A percentile compares a stretch with the other conserved stretches of the same genome.
Conservation (phyloP, 345 rosid species). For the Boechera divaricarpa region DNA sequence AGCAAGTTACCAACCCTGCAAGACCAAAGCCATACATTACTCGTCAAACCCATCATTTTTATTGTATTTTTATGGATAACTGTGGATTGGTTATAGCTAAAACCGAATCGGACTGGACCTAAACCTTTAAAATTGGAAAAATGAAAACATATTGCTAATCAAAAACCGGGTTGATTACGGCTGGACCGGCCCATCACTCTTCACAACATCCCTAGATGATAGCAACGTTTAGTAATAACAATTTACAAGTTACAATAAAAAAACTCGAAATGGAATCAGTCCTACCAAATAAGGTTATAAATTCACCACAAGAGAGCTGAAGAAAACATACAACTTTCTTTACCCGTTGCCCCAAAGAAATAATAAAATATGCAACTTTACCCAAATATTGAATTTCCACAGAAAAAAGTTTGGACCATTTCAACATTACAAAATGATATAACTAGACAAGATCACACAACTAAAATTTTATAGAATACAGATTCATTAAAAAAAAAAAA, state of each 20-base stretch:
- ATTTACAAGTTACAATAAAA: background rate
- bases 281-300: constrained; percentile 6
- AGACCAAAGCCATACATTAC: background rate
- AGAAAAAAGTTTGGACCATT: constrained; percentile 26
- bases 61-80: too few species aligned
- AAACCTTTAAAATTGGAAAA: background rate
- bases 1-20: background rate
- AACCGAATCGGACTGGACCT: background rate
- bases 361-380: constrained; percentile 20
- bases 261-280: background rate
- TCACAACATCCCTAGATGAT: background rate
- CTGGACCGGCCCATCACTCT: background rate
- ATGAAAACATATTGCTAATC: background rate
- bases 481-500: background rate
- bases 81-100: background rate
- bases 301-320: background rate
- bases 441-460: background rate
- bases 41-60: background rate
- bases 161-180: background rate
- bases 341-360: background rate
- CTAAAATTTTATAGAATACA: background rate
- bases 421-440: background rate
- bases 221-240: background rate
- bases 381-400: constrained; percentile 27
- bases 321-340: background rate